Evolutionary conservation across 1,284 basidiomycete species (phyloP), one percentile per base, ranked within the genome.

Genomic region (Phylloporus sp.): DNA sequence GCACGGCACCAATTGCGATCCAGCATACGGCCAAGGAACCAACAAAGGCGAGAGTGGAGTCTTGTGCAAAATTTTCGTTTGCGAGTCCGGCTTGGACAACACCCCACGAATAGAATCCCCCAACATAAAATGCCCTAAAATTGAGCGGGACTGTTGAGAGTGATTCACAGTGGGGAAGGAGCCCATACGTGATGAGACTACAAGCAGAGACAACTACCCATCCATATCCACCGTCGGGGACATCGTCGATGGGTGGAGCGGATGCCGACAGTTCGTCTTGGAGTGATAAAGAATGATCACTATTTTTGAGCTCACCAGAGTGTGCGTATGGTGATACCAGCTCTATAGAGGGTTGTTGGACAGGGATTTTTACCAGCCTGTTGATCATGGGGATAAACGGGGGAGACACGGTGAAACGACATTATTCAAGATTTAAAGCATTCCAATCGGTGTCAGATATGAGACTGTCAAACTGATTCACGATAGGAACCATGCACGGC

Each of bases 101-200:
- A 3, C 78, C 79, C 79, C 77, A 80, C 17, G 74, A 78, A 53
- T 82, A 79, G 17, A 68, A 67, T 39, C 67, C 59, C 2, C 77
- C 80, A 11, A 69, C 67, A 29, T 70, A 74, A 47, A 74, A 77
- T 41, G 76, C 70, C 27, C 70, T 76, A n/a, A 32, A 53, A 39
- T 59, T 19, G n/a, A 58, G 39, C 41, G 41, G 5, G 41, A 55
- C 56, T 2, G 17, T 32, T 60, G 27, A 61, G 62, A 29, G 47
- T 43, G 19, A 1, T 25, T 52, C 5, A 39, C 32, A 11, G 32
- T 14, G 19, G 19, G 49, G 52, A 60, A 60, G 39, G 19, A 63
- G 60, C 56, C 23, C 72, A 61, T 71, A 76, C 75, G 67, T 67
- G 64, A 78, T 73, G 35, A 78, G 62, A 56, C 68, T 67, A 59